Percentiles rank a stretch among this genome's conserved stretches.
These are phyloP conservation scores for Suhomyces pyralidae DNA, from an alignment of 805 yeast genomes.

Conservation along the genomic window DNA sequence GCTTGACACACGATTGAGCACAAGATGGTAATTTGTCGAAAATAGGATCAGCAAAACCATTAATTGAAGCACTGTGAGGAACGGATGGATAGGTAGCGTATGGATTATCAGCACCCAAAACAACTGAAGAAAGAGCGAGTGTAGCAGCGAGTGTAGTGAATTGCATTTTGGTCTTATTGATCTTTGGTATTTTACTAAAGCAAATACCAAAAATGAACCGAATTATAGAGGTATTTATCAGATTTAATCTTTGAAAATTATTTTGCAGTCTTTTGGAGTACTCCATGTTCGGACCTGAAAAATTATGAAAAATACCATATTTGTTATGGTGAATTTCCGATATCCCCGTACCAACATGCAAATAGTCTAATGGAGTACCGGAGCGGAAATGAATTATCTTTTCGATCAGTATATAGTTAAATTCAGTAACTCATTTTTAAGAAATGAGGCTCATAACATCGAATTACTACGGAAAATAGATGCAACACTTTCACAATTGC, in stretches of 20 bases:
- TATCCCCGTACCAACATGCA: neutral
- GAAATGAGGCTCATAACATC: neutral
- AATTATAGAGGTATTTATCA: neutral
- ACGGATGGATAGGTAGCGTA: conserved; percentile 46
- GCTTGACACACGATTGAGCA: conserved; percentile 34
- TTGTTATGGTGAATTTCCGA: neutral
- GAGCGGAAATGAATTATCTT: neutral
- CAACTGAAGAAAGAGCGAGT: conserved; percentile 6
- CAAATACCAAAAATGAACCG: neutral
- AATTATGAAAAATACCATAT: neutral
- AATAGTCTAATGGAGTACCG: neutral
- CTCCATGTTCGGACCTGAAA: neutral
- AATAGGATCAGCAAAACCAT: conserved; percentile 49
- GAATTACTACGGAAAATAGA: neutral
- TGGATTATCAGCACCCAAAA: conserved; percentile 22
- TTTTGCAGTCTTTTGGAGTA: neutral
- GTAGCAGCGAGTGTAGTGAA: neutral
- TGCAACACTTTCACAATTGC: neutral
- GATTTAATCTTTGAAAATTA: neutral
- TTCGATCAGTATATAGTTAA: neutral
- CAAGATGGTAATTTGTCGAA: conserved; percentile 37
- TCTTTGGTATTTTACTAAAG: neutral
- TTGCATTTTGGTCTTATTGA: neutral
- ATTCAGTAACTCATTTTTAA: neutral
- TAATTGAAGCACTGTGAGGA: conserved; percentile 45